Percentiles rank a stretch among this genome's conserved stretches.
These are phyloP conservation scores for Sporobolus alterniflorus DNA, from an alignment of 202 grass and related monocot species.

Conservation along the genomic window DNA sequence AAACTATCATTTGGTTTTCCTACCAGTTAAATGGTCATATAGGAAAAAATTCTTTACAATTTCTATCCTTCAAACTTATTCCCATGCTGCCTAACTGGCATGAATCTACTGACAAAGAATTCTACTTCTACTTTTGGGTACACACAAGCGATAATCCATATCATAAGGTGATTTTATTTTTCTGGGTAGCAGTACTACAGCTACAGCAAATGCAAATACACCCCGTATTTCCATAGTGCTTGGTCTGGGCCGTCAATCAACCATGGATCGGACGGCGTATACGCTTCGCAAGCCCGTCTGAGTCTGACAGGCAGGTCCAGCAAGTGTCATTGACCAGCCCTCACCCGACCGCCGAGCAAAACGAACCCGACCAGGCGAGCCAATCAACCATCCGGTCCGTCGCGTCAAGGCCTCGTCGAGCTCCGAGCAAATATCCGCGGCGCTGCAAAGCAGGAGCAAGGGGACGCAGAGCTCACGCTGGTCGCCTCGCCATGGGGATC, in stretches of 20 bases:
- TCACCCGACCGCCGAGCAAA: neutral
- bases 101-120: too few species aligned
- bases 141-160: too few species aligned
- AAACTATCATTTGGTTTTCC: too few species aligned
- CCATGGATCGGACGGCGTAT: neutral
- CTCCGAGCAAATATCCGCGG: slow-evolving; percentile 1
- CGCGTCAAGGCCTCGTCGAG: neutral
- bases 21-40: too few species aligned
- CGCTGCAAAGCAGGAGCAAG: neutral
- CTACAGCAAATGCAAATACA: too few species aligned
- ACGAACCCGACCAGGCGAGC: neutral
- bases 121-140: too few species aligned
- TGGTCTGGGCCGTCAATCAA: neutral
- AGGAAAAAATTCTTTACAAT: too few species aligned
- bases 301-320: neutral
- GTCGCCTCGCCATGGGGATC: slow-evolving; percentile 56
- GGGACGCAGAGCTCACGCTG: neutral
- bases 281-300: neutral
- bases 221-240: too few species aligned
- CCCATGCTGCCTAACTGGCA: too few species aligned
- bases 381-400: neutral
- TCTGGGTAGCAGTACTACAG: too few species aligned
- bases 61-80: too few species aligned
- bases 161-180: too few species aligned
- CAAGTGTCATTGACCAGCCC: neutral